Base-by-base conservation (phyloP, 2,329 filamentous ascomycete species). In the Proliferodiscus dingleyae region DNA sequence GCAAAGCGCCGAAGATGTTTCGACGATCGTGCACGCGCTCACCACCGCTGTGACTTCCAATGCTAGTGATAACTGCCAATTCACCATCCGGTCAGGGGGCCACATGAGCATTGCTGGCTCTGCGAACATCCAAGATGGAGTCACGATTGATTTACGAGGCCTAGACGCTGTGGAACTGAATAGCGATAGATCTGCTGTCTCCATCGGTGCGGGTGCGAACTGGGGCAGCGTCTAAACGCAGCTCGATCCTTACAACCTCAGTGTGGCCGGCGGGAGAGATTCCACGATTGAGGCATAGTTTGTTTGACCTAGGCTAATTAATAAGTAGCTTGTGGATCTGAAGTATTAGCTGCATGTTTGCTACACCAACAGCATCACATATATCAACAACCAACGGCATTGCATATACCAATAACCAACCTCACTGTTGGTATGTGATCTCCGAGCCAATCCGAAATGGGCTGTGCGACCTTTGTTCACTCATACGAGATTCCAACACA, bases 111-210 rank as follows among this genome's bases (percentile, higher is more conserved):
- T 54, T 36, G 66, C 72, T 15, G 71, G 72, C 49, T 72, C 71
- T 32, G 69, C 76, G 2, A 80, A 71, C 51, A 71, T 74, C 38
- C 60, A 69, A 10, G 69, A 64, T 2, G 74, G 74, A 0, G 64
- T 75, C 1, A 59, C 75, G 4, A 71, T 81, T 51, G 74, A 74
- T 13, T 66, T 75, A 9, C 65, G 61, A 23, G 47, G 52, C 15
- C 28, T 62, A 7, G 53, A 55, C 22, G 19, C 52, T 23, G 45
- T 63, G 23, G 50, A 65, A 1, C 45, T 58, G 6, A 56, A 58
- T 10, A 42, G 51, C 1, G 57, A 65, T 16, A 56, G 58, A 8
- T 57, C 50, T 0, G 52, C 57, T 4, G 64, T 61, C 5, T 55
- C 51, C 4, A 50, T 72, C 8, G 68, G 68, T 0, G 46, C 64